Base-by-base conservation (phyloP, 2,329 filamentous ascomycete genomes). In the Claviceps pazoutovae region DNA sequence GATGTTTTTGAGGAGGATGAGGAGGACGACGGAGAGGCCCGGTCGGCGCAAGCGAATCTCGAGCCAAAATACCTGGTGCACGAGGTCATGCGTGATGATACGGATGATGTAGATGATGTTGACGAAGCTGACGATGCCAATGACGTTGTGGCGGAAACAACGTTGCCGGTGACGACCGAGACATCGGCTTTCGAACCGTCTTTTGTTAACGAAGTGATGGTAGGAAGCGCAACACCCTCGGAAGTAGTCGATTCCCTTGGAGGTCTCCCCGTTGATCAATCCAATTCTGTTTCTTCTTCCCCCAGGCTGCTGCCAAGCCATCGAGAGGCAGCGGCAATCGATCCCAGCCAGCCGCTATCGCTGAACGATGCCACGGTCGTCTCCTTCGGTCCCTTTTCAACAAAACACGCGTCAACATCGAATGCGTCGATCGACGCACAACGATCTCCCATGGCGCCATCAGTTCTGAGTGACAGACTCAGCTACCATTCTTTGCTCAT, bases 1-100 rank as follows among this genome's bases (percentile, higher is more conserved):
- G 87, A 91, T 62, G 87, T 93, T 1, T 93, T 91, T 56, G 87
- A 93, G 62, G 87, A 91, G 59, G 86, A 90, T 30, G 86, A 89
- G 56, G 83, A 87, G 59, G 75, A 79, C 3, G 70, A 89, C 56
- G 83, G 87, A 58, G 75, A 79, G 4, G 70, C 68, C 58, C n/a
- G 37, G 6, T 19, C 36, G 17, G 34, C 34, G 26, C 44, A 46
- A 4, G 14, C 16, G 5, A 38, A 30, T 17, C 6, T 23, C n/a
- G 48, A 30, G 21, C 38, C 34, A 16, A 26, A 38, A 19, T 30
- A 14, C 17, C 38, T 21, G 13, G 13, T 38, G 4, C 13, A 14
- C 6, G 45, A 34, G 16, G 23, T 23, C 3, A 26, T 8, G 14
- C 13, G 21, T 19, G 16, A 41, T 44, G 66, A 70, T 1, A 9